phyloP scores from a whole-genome alignment of 495 filamentous ascomycete species.

The Penicillium ucsense region DNA sequence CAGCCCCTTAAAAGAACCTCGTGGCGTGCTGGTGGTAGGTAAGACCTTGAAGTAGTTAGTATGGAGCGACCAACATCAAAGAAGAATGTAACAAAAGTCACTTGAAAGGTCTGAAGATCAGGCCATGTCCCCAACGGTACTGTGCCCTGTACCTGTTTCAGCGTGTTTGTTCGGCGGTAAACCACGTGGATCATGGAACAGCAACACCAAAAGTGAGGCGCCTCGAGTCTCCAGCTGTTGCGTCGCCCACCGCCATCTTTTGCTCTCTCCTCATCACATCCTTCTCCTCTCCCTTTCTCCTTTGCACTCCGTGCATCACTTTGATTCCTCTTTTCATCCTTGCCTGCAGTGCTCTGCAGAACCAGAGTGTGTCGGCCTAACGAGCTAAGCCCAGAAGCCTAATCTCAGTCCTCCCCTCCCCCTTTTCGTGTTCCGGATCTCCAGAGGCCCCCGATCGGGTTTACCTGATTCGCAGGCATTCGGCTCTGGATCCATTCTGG shows the following conservation, averaged over 20 bases:
- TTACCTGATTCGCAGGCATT: slow-evolving; percentile 4
- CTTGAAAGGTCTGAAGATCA: no score
- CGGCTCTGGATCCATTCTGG: background rate
- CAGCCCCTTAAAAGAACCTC: background rate
- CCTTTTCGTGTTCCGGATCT: background rate
- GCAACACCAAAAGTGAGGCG: slow-evolving; percentile 31
- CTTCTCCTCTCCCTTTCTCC: slow-evolving; percentile 10
- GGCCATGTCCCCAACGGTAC: no score
- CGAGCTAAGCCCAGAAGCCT: slow-evolving; percentile 1
- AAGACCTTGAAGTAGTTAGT: background rate
- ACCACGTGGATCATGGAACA: slow-evolving; percentile 31
- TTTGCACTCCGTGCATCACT: slow-evolving; percentile 22
- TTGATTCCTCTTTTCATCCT: slow-evolving; percentile 15
- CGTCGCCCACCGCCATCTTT: slow-evolving; percentile 18
- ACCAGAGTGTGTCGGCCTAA: slow-evolving; percentile 1
- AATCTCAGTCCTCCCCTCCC: background rate
- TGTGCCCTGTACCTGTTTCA: no score
- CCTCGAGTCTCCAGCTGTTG: slow-evolving; percentile 7
- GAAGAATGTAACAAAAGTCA: background rate
- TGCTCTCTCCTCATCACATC: slow-evolving; percentile 10
- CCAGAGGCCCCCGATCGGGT: background rate
- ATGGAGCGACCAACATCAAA: background rate
- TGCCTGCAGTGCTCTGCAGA: background rate
- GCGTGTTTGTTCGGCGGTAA: slow-evolving; percentile 11
- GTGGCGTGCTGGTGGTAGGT: no score